Conservation (phyloP, 2,329 filamentous ascomycete genomes). For the Venturia oleaginea region DNA sequence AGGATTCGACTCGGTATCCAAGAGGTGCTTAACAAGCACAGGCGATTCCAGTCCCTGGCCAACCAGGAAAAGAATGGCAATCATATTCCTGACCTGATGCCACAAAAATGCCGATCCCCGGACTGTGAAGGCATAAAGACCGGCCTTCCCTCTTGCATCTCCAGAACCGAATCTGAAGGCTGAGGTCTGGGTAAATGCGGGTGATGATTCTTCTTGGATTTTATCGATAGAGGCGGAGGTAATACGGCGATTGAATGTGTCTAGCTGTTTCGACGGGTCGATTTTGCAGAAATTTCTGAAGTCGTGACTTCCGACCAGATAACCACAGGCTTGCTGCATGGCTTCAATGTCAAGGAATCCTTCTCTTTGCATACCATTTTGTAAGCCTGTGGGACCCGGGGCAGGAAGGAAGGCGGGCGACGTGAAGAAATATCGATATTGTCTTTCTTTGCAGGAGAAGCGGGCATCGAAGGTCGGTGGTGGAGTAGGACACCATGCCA, state of each 20-base stretch:
- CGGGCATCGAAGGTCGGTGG: conserved; percentile 77
- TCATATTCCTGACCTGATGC: conserved; percentile 96
- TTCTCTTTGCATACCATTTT: conserved; percentile 31
- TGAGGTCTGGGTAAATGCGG: neutral
- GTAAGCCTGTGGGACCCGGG: conserved; percentile 44
- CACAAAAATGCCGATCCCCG: conserved; percentile 90
- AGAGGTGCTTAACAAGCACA: conserved; percentile 60
- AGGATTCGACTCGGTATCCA: conserved; percentile 64
- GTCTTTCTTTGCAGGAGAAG: conserved; percentile 83
- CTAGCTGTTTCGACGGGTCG: conserved; percentile 80
- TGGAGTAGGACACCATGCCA: conserved; percentile 86
- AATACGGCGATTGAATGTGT: conserved; percentile 70
- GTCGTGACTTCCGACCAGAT: conserved; percentile 77
- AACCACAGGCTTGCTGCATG: conserved; percentile 74
- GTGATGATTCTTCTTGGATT: neutral
- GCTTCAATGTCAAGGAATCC: conserved; percentile 81
- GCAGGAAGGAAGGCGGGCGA: conserved; percentile 75
- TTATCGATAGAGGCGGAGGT: conserved; percentile 67
- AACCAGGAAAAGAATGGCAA: conserved; percentile 83
- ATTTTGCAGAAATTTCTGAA: conserved; percentile 97
- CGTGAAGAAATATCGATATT: conserved; percentile 97
- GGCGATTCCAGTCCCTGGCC: conserved; percentile 79
- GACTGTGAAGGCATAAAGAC: conserved; percentile 81
- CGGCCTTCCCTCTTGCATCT: conserved; percentile 29
- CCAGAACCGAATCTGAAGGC: neutral